Conservation (phyloP, 352 stramenopile genomes). For the Aphanomyces stellatus region DNA sequence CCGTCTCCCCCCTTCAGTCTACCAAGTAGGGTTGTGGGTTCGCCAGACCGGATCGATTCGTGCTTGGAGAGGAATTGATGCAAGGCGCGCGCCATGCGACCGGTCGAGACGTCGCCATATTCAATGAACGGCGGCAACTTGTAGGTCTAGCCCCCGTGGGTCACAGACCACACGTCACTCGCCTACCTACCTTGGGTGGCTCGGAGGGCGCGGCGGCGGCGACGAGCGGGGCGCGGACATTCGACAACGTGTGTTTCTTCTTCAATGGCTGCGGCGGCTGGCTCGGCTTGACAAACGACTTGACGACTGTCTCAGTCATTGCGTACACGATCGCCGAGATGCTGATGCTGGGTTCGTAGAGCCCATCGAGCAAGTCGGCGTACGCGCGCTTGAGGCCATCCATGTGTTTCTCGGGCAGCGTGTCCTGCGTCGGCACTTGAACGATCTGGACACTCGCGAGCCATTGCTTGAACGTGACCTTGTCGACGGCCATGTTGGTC, state of each 20-base stretch:
- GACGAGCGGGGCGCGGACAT: no score
- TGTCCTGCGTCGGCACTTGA: constrained; percentile 22
- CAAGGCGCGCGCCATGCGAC: constrained; percentile 29
- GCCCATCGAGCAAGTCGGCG: constrained; percentile 24
- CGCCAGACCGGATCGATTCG: background rate
- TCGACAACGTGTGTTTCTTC: background rate
- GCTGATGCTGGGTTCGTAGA: constrained; percentile 41
- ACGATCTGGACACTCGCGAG: constrained; percentile 36
- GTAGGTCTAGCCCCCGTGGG: background rate
- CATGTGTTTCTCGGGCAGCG: background rate
- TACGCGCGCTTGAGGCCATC: constrained; percentile 24
- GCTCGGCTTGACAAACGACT: background rate
- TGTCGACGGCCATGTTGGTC: constrained; percentile 32
- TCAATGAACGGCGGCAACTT: constrained; percentile 36
- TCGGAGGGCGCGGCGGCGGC: background rate
- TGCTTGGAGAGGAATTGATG: constrained; percentile 23
- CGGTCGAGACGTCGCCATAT: constrained; percentile 32
- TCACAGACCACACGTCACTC: no score
- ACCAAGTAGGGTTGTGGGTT: background rate
- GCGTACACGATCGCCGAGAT: constrained; percentile 47
- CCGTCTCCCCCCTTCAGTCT: background rate
- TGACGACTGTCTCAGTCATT: constrained; percentile 37
- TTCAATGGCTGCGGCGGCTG: background rate
- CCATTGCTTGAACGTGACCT: constrained; percentile 59
- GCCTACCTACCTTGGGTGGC: background rate